A percentile compares a stretch with the other conserved stretches of the same genome.
phyloP scores from a whole-genome alignment of 306 rosid genomes.

The Pterocarpus santalinus region DNA sequence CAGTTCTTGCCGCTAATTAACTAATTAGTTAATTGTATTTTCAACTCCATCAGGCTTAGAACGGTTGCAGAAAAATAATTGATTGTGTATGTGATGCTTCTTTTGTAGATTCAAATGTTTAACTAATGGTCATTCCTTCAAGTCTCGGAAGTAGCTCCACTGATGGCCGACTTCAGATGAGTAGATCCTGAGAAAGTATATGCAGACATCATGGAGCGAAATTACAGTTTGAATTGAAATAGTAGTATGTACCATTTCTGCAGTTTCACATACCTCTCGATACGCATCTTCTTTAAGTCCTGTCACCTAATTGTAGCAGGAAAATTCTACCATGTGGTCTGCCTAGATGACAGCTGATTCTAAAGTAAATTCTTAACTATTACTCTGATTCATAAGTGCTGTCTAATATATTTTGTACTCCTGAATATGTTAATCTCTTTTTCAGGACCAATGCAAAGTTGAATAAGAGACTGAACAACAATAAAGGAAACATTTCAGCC shows the following conservation, averaged over 20 bases:
- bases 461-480: constrained; percentile 51
- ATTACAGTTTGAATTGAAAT: constrained; percentile 40
- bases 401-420: constrained; percentile 48
- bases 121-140: constrained; percentile 53
- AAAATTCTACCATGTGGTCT: constrained; percentile 50
- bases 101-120: constrained; percentile 70
- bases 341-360: constrained; percentile 37
- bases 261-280: constrained; percentile 40
- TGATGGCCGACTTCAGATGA: constrained; percentile 48
- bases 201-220: constrained; percentile 45
- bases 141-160: constrained; percentile 50
- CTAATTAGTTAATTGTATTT: neutral
- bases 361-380: constrained; percentile 54
- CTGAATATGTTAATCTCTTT: constrained; percentile 51
- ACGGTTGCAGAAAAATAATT: neutral
- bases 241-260: constrained; percentile 45
- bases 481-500: constrained; percentile 47
- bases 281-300: constrained; percentile 31
- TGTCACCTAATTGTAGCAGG: constrained; percentile 51
- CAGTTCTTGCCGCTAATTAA: neutral
- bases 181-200: constrained; percentile 54
- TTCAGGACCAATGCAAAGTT: constrained; percentile 59
- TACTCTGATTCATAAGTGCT: constrained; percentile 45
- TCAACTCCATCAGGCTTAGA: neutral
- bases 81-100: constrained; percentile 45